phyloP scores from a whole-genome alignment of 768 basidiomycete genomes.

The Nidularia pulvinata region DNA sequence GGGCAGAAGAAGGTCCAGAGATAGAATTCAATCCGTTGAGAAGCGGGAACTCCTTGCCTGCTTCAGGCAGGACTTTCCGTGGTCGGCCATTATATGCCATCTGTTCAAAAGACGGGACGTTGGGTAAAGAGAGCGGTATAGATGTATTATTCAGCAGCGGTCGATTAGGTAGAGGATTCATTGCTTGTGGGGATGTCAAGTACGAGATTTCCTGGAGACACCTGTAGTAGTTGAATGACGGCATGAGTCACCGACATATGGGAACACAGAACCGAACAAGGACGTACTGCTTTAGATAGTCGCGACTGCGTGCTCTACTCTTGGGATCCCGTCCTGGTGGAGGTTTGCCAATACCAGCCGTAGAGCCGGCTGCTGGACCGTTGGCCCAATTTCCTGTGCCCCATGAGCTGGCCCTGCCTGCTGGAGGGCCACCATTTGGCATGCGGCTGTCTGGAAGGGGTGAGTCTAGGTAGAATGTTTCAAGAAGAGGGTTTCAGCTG shows the following conservation, averaged over 20 bases:
- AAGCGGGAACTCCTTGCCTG: constrained; percentile 67
- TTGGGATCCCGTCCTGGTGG: constrained; percentile 92
- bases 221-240: constrained; percentile 32
- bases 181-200: constrained; percentile 93
- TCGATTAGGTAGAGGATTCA: constrained; percentile 94
- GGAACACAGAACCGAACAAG: neutral
- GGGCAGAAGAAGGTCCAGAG: constrained; percentile 49
- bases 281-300: constrained; percentile 95
- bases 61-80: constrained; percentile 78
- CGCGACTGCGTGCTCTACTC: constrained; percentile 89
- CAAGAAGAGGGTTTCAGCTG: constrained; percentile 1
- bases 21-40: constrained; percentile 60
- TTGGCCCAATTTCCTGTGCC: constrained; percentile 47
- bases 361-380: constrained; percentile 38
- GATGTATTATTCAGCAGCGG: constrained; percentile 70
- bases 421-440: constrained; percentile 55
- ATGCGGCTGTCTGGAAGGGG: constrained; percentile 70
- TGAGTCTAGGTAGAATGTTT: constrained; percentile 48
- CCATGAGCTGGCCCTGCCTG: constrained; percentile 58
- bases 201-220: constrained; percentile 99
- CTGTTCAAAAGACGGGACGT: constrained; percentile 73
- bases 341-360: constrained; percentile 62
- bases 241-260: neutral
- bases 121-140: constrained; percentile 65
- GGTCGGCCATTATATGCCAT: constrained; percentile 79